Base-by-base conservation (phyloP, 495 filamentous ascomycete species). In the Hyaloscypha finlandica region DNA sequence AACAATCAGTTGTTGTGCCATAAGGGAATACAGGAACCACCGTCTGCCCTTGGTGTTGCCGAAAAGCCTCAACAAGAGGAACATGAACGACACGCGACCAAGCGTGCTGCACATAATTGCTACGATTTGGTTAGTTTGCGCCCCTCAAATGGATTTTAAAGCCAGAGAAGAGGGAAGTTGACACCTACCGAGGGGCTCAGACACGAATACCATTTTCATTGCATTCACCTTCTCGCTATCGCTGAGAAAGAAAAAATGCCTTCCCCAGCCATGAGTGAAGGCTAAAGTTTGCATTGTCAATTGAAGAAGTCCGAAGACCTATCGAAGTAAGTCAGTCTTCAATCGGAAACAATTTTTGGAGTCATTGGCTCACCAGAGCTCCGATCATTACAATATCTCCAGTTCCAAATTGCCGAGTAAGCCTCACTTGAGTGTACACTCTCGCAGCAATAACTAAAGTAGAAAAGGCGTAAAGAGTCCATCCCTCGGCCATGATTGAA, bases 201-300 rank as follows among this genome's bases (percentile, higher is more conserved):
- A 29, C 2, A 66, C 59, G 30, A 66, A 66, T 11, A 19, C 45
- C 56, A 52, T 35, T 25, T 53, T 19, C 35, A 52, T 52, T 19
- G 56, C 52, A 14, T 60, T 60, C 16, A 66, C 45, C 39, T 22
- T 60, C 45, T 29, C 4, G 25, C 22, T 8, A 20, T 66, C 57
- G 8, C 4, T 45, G 29, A 66, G 56, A 39, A 32, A 66, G 57
- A 66, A 66, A 19, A 66, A 66, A 45, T 66, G 64, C 33, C 64
- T 6, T 22, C 64, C 64, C 55, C 22, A 54, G 4, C 64, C 64
- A 22, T 31, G 58, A 25, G 57, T 54, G 37, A 58, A 54, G 35
- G 33, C 53, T n/a, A 59, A 8, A 3, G 32, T 39, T 20, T 58
- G 32, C 14, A 65, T 58, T 1, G 8, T 29, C 37, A 65, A 48